A percentile compares a stretch with the other conserved stretches of the same genome.
phyloP scores from a whole-genome alignment of 257 asterid genomes.

The Petunia axillaris region DNA sequence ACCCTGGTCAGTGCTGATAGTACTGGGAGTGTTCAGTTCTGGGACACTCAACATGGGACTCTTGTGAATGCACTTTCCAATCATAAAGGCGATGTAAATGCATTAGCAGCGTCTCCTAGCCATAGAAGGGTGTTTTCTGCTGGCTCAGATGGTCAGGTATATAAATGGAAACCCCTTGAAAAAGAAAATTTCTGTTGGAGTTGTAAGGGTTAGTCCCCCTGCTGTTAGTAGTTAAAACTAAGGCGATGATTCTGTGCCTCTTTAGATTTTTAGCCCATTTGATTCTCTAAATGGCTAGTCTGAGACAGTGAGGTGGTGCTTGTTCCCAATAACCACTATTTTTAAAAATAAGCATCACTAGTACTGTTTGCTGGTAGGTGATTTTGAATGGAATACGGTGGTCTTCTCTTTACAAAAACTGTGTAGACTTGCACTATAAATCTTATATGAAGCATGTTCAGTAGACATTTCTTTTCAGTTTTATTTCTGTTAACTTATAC shows the following conservation, averaged over 20 bases:
- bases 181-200: not conserved
- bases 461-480: not conserved
- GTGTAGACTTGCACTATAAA: not conserved
- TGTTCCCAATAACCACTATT: not conserved
- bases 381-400: not conserved
- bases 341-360: not conserved
- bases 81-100: slow-evolving; percentile 92
- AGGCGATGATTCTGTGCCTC: not conserved
- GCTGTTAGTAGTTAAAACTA: not conserved
- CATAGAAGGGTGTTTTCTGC: slow-evolving; percentile 88
- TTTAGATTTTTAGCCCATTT: slow-evolving; percentile 5
- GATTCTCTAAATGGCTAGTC: not conserved
- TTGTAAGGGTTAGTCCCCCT: not conserved
- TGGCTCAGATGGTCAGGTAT: slow-evolving; percentile 99
- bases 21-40: slow-evolving; percentile 86
- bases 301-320: not conserved
- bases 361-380: slow-evolving; percentile 6
- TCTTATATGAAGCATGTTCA: not conserved
- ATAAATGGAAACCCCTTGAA: slow-evolving; percentile 14
- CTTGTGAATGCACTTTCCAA: slow-evolving; percentile 79
- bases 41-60: slow-evolving; percentile 91
- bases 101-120: slow-evolving; percentile 85
- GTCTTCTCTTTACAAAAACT: not conserved
- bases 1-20: slow-evolving; percentile 81
- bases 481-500: not conserved